Base-by-base conservation (phyloP, 2,329 filamentous ascomycete genomes). In the Exophiala mesophila region DNA sequence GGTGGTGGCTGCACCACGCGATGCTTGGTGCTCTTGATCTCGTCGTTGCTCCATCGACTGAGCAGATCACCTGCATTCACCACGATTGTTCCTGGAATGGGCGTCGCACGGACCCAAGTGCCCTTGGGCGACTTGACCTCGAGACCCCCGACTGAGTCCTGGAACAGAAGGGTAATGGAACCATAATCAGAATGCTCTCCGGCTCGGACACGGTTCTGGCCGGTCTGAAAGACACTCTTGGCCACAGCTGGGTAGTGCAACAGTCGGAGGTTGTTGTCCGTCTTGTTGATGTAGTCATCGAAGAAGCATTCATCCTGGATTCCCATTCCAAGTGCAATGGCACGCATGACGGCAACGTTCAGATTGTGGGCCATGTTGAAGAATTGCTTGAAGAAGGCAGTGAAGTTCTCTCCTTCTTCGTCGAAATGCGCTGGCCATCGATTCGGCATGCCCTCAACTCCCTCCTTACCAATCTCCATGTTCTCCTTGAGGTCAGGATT, bases 41-140 rank as follows among this genome's bases (percentile, higher is more conserved):
- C 84, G 58, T 94, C 87, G 59, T 96, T 96, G 51, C 84, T 87
- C 89, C 88, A 95, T 39, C 88, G 73, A 1, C 86, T 83, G 36
- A 96, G 69, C 54, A 96, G 62, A 59, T 96, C 89, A 1, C 88
- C 89, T 0, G 88, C 88, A 58, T 96, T 96, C 52, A 95, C 77
- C 7, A 96, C 86, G 29, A 92, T 83, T 0, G 87, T 88, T 40
- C 80, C 82, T 23, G 80, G 72, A 46, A 94, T 90, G 0, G 89
- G 88, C 5, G 78, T 87, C 1, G 86, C 89, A 57, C 95, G 79
- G 28, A 95, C 80, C 57, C 89, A 95, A 0, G 74, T 78, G 2
- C 85, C 86, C 29, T 77, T 82, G 0, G 88, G 87, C 36, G 80
- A 83, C 56, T 79, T 75, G 3, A 80, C 77, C 55, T 81, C 76